A percentile compares a stretch with the other conserved stretches of the same genome.
These are phyloP conservation scores for Cytospora mali DNA, from an alignment of 2,329 filamentous ascomycete genomes.

Conservation along the genomic window DNA sequence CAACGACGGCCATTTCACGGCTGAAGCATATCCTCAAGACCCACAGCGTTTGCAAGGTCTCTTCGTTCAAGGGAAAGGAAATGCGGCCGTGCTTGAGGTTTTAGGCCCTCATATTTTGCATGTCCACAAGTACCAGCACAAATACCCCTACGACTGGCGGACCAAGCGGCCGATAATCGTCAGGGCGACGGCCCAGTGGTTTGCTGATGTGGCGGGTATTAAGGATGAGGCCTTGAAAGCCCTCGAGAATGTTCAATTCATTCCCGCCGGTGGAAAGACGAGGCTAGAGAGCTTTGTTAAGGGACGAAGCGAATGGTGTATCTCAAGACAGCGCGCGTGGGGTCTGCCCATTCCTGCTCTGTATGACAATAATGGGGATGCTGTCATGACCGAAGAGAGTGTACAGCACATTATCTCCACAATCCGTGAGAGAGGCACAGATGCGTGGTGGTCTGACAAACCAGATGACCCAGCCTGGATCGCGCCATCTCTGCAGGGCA, in stretches of 20 bases:
- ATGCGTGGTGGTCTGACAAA: conserved; percentile 91
- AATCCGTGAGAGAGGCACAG: conserved; percentile 76
- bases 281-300: conserved; percentile 84
- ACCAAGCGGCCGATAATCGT: conserved; percentile 92
- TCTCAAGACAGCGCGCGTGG: conserved; percentile 94
- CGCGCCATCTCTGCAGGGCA: conserved; percentile 59
- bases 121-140: conserved; percentile 76
- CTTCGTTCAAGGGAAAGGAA: conserved; percentile 51
- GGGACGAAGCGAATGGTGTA: conserved; percentile 94
- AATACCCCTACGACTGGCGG: conserved; percentile 97
- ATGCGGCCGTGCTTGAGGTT: conserved; percentile 63
- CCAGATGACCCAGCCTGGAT: conserved; percentile 79
- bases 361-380: conserved; percentile 72
- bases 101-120: conserved; percentile 68
- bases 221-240: conserved; percentile 72
- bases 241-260: conserved; percentile 72
- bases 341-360: conserved; percentile 94
- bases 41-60: conserved; percentile 69
- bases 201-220: conserved; percentile 85
- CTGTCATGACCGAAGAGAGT: conserved; percentile 76
- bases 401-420: conserved; percentile 83
- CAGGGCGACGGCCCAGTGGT: conserved; percentile 95
- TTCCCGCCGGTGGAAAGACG: conserved; percentile 72
- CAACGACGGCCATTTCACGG: conserved; percentile 78
- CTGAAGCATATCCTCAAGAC: conserved; percentile 73